Conservation (phyloP, 1,139 yeast genomes). For the Zygosaccharomyces sapae region DNA sequence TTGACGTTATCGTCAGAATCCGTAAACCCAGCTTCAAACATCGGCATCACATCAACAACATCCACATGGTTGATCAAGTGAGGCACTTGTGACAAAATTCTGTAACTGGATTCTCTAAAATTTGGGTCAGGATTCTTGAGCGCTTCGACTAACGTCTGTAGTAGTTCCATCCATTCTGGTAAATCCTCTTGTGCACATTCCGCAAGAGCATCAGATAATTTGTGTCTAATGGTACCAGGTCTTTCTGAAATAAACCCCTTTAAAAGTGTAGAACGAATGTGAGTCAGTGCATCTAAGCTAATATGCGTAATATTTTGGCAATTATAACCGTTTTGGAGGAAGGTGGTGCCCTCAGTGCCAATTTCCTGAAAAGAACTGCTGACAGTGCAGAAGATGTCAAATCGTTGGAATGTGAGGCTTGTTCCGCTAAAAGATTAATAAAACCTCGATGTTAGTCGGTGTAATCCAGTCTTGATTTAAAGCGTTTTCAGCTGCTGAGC, state of each 20-base stretch:
- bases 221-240: conserved; percentile 72
- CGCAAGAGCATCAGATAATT: conserved; percentile 88
- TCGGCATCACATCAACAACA: conserved; percentile 56
- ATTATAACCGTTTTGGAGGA: conserved; percentile 52
- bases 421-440: conserved; percentile 81
- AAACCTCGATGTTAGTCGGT: conserved; percentile 57
- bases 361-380: conserved; percentile 84
- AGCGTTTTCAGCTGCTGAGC: conserved; percentile 73
- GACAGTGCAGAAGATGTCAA: conserved; percentile 43
- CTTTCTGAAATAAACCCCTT: conserved; percentile 68
- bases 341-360: conserved; percentile 63
- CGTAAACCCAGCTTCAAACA: conserved; percentile 74
- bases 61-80: conserved; percentile 61
- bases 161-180: conserved; percentile 68
- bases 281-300: conserved; percentile 53
- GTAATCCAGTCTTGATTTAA: conserved; percentile 75
- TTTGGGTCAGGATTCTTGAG: conserved; percentile 59
- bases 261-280: conserved; percentile 62
- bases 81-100: conserved; percentile 84
- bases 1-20: conserved; percentile 79
- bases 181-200: conserved; percentile 75
- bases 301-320: conserved; percentile 75
- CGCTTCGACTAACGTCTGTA: conserved; percentile 72
- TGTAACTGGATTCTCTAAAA: conserved; percentile 84
- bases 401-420: conserved; percentile 47